A percentile compares a stretch with the other conserved stretches of the same genome.
phyloP scores from a whole-genome alignment of 176 grass and related monocot species.

The Pontederia crassipes region DNA sequence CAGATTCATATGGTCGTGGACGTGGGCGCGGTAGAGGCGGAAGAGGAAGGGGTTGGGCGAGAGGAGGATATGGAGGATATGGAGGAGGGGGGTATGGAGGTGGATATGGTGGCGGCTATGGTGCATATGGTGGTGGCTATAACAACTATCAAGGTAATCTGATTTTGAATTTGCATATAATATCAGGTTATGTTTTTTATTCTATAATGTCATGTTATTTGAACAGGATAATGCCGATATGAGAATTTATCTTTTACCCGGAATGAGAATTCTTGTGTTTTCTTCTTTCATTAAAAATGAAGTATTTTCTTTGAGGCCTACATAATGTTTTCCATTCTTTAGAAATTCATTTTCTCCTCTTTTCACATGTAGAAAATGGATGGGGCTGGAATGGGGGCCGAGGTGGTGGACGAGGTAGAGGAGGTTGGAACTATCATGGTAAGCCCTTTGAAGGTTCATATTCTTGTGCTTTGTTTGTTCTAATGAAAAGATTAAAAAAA shows the following conservation, averaged over 20 bases:
- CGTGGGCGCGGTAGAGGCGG: constrained; percentile 15
- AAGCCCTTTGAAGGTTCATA: neutral
- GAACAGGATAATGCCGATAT: no score
- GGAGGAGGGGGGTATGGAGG: constrained; percentile 38
- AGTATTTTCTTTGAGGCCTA: neutral
- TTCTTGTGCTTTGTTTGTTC: no score
- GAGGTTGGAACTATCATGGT: constrained; percentile 56
- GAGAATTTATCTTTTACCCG: no score
- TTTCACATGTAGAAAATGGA: constrained; percentile 52
- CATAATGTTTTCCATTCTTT: neutral
- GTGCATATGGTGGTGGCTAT: constrained; percentile 49
- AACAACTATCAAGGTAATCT: constrained; percentile 2
- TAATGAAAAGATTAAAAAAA: no score
- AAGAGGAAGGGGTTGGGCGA: constrained; percentile 12
- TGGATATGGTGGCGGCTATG: constrained; percentile 52
- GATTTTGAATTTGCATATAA: constrained; percentile 6
- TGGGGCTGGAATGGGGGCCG: constrained; percentile 54
- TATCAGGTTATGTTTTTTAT: constrained; percentile 34
- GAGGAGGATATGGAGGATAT: constrained; percentile 45
- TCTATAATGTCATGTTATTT: neutral
- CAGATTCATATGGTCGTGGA: constrained; percentile 63
- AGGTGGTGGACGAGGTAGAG: constrained; percentile 50
- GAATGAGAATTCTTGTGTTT: no score
- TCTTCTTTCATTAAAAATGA: no score
- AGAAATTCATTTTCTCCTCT: constrained; percentile 1